Base-by-base conservation (phyloP, 768 basidiomycete species). In the Vishniacozyma victoriae region DNA sequence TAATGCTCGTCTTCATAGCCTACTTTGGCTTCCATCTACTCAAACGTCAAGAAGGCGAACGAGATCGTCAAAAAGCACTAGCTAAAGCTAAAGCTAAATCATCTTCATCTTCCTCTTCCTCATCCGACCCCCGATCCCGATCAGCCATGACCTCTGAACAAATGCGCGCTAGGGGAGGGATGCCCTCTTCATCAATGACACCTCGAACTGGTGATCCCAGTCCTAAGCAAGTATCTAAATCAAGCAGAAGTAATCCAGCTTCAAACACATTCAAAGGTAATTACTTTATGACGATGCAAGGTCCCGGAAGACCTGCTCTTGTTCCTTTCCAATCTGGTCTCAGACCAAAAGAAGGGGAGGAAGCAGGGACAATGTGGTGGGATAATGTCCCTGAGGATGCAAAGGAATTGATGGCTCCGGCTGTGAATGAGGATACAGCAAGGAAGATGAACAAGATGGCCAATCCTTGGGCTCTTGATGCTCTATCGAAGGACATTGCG, bases 231-330 rank as follows among this genome's bases (percentile, higher is more conserved):
- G 55, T 68, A 4, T 60, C 60, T 5, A 54, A 35, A 5, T 54
- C 31, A 50, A 62, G 46, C 50, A 46, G 42, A 16, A 57, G 59
- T 23, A 59, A 68, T 40, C 62, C 66, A 4, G 53, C 54, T 16
- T 50, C 49, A 20, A 52, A 40, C 5, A 45, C 43, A 6, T 67
- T 59, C 36, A 54, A 59, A 31, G 64, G 67, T 46, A 69, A 72
- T 37, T 72, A 70, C 52, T 70, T 72, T 37, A 35, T 72, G 50
- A 72, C 70, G 1, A 72, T 72, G 70, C 67, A 72, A 49, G 70
- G 70, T 4, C 70, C 70, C 7, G 70, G 70, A 15, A 36, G 63
- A 48, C 70, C 70, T 12, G 66, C 70, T 1, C 48, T 72, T 5
- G 70, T 72, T 4, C 70, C 70, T 2, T 72, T 72, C 40, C 70